Conservation (phyloP, 2,329 filamentous ascomycete species). For the Akanthomyces uredinophilus region DNA sequence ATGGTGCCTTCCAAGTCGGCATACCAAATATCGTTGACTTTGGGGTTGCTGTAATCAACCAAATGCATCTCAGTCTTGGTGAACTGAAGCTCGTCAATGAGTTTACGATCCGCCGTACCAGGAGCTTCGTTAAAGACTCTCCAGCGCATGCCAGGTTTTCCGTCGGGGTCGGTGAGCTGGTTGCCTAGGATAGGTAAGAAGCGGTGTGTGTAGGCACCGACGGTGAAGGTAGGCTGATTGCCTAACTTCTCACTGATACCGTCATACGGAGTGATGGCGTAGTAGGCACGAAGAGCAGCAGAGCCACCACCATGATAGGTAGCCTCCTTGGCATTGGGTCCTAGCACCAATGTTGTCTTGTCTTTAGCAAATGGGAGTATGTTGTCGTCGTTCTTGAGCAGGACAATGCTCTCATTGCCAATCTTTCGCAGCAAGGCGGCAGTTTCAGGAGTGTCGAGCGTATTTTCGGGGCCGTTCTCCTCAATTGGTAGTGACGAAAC, state of each 20-base stretch:
- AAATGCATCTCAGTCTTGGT: conserved; percentile 45
- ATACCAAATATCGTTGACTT: conserved; percentile 52
- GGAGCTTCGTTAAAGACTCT: conserved; percentile 57
- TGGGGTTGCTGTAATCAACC: conserved; percentile 47
- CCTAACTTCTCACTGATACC: conserved; percentile 56
- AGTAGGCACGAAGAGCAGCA: conserved; percentile 55
- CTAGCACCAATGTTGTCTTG: conserved; percentile 54
- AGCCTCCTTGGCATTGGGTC: conserved; percentile 52
- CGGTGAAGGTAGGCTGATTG: conserved; percentile 43
- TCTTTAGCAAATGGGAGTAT: conserved; percentile 59
- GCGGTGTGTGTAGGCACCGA: conserved; percentile 61
- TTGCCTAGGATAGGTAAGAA: conserved; percentile 55
- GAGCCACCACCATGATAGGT: conserved; percentile 62
- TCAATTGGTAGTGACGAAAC: conserved; percentile 48
- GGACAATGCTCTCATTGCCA: conserved; percentile 64
- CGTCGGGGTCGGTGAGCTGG: conserved; percentile 45
- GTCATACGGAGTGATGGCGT: conserved; percentile 67
- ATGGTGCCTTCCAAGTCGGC: conserved; percentile 57
- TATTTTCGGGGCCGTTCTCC: conserved; percentile 49
- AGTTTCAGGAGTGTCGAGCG: conserved; percentile 55
- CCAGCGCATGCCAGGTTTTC: conserved; percentile 56
- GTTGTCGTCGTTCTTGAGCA: conserved; percentile 65
- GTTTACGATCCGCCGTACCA: conserved; percentile 38
- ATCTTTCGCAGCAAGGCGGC: conserved; percentile 59
- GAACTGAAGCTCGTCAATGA: conserved; percentile 46